Evolutionary conservation across 192 early-diverging fungal species (phyloP).

Genomic region (Pilaira anomala): DNA sequence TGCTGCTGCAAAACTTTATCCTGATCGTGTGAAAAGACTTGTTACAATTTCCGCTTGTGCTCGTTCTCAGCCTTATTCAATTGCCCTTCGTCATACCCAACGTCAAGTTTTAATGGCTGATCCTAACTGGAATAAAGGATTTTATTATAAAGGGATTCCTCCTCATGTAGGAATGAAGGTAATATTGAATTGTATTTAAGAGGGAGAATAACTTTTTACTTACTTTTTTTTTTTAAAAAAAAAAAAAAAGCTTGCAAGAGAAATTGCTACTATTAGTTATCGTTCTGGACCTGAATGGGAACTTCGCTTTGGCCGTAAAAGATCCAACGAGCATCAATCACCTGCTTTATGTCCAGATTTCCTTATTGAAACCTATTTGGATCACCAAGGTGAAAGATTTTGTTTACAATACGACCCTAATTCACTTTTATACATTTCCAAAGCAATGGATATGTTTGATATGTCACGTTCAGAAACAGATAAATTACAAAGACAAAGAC

Average conservation of each 20-base stretch:
- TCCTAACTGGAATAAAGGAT: constrained; percentile 92
- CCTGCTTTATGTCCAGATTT: constrained; percentile 91
- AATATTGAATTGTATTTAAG: neutral
- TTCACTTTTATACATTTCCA: constrained; percentile 89
- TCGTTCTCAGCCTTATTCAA: constrained; percentile 94
- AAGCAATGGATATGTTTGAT: constrained; percentile 99
- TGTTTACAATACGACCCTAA: constrained; percentile 93
- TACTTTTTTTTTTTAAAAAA: neutral
- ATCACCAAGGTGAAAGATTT: constrained; percentile 95
- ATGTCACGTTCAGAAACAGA: constrained; percentile 61
- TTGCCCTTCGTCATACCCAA: constrained; percentile 89
- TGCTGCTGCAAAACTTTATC: constrained; percentile 77
- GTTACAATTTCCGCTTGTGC: constrained; percentile 89
- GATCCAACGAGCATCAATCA: constrained; percentile 66
- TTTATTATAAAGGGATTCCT: constrained; percentile 83
- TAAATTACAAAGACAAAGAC: constrained; percentile 41
- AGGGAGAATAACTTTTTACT: neutral
- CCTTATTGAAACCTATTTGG: constrained; percentile 92
- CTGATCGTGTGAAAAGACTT: constrained; percentile 77
- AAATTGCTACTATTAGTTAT: constrained; percentile 92
- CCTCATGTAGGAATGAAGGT: constrained; percentile 95
- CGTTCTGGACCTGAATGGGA: constrained; percentile 99
- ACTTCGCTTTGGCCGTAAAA: constrained; percentile 84
- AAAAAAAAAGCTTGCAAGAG: constrained; percentile 65
- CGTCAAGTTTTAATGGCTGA: constrained; percentile 93